A percentile compares a stretch with the other conserved stretches of the same genome.
These are phyloP conservation scores for Podila clonocystis DNA, from an alignment of 192 early-diverging fungal genomes.

Conservation along the genomic window DNA sequence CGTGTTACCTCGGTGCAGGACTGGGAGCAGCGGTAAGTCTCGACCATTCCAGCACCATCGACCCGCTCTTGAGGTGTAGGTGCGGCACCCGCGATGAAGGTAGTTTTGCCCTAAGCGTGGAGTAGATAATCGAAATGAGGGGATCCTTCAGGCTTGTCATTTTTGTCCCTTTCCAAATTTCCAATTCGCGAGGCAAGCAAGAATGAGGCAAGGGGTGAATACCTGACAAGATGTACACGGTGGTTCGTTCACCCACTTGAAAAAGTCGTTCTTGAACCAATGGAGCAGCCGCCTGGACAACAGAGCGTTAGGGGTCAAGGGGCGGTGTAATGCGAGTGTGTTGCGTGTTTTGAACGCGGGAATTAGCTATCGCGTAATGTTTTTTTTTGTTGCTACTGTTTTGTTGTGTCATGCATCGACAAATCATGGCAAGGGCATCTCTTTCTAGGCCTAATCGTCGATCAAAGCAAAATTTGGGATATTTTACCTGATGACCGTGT, in stretches of 20 bases:
- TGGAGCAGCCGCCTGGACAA: constrained; percentile 46
- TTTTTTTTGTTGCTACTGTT: no score
- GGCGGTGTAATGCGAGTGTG: background rate
- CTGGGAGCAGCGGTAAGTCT: constrained; percentile 51
- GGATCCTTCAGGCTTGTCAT: background rate
- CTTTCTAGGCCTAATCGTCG: no score
- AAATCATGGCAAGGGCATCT: no score
- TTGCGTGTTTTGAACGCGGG: background rate
- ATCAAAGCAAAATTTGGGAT: background rate
- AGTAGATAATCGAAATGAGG: background rate
- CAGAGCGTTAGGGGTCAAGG: constrained; percentile 7
- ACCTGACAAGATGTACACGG: constrained; percentile 55
- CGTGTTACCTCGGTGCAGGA: constrained; percentile 49
- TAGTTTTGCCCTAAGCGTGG: constrained; percentile 33
- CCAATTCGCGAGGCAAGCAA: no score
- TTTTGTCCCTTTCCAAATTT: no score
- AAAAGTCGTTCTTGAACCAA: constrained; percentile 67
- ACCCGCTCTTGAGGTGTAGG: constrained; percentile 52
- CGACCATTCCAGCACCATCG: constrained; percentile 53
- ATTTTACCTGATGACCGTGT: constrained; percentile 33
- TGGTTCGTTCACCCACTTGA: constrained; percentile 60
- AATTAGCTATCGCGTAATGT: no score
- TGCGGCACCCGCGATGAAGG: background rate
- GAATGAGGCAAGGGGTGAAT: background rate
- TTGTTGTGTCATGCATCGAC: no score